Evolutionary conservation across 2,329 filamentous ascomycete genomes (phyloP).

Genomic region (Fusarium scirpi): DNA sequence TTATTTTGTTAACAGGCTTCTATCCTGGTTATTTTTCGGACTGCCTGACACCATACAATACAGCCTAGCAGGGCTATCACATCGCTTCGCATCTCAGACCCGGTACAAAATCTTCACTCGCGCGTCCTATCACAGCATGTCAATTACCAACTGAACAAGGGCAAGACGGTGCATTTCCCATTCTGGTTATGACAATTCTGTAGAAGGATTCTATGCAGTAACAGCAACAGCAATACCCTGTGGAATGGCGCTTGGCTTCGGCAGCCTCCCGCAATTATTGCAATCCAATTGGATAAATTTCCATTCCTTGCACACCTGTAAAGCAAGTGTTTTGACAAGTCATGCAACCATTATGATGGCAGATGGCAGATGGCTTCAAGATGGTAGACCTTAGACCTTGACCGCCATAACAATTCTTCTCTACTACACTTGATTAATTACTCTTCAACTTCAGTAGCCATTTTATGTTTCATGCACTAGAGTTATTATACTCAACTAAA

Average conservation of each 20-base stretch:
- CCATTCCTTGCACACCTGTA: conserved; percentile 3
- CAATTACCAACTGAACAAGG: not conserved
- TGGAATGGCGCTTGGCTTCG: conserved; percentile 32
- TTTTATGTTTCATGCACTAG: too few relatives aligned
- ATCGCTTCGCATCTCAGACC: not conserved
- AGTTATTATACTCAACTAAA: too few relatives aligned
- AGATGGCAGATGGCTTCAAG: not conserved
- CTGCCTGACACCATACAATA: not conserved
- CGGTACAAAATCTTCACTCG: not conserved
- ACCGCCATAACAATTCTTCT: not conserved
- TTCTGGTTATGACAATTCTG: conserved; percentile 9
- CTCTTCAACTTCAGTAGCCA: too few relatives aligned
- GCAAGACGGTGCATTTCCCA: conserved; percentile 5
- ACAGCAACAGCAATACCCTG: not conserved
- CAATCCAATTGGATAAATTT: conserved; percentile 10
- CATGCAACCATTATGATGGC: not conserved
- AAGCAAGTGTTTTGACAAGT: not conserved
- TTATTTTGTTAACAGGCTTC: too few relatives aligned
- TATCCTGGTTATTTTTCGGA: too few relatives aligned
- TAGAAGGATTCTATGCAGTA: not conserved
- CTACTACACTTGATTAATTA: too few relatives aligned
- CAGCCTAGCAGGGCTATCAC: not conserved
- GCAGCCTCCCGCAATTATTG: conserved; percentile 34
- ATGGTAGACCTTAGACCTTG: not conserved
- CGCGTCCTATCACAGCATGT: not conserved